Evolutionary conservation across 1,284 basidiomycete species (phyloP).

Genomic region (Marasmius sp.): DNA sequence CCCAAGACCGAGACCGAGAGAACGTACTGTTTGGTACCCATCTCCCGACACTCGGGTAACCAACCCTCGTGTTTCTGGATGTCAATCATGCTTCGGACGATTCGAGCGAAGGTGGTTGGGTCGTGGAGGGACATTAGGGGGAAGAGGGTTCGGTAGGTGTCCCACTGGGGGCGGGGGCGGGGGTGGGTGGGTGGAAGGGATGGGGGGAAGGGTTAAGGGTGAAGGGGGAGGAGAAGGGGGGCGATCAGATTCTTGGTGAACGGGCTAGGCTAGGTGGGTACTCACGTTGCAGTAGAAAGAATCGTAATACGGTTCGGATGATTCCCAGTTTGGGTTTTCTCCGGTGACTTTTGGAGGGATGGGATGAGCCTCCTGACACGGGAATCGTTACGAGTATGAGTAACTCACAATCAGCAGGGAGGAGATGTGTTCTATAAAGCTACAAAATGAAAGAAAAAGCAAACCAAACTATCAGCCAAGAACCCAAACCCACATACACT

Average conservation of each 20-base stretch:
- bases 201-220: too few species aligned
- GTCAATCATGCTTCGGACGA: conserved; percentile 63
- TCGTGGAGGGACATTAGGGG: conserved; percentile 62
- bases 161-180: conserved; percentile 49
- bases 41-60: conserved; percentile 63
- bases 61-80: conserved; percentile 69
- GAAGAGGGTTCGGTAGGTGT: conserved; percentile 60
- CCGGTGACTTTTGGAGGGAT: conserved; percentile 56
- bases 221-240: too few species aligned
- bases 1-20: background rate
- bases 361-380: background rate
- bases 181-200: too few species aligned
- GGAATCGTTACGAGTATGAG: background rate
- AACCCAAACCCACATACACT: too few species aligned
- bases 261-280: too few species aligned
- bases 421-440: conserved; percentile 66
- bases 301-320: conserved; percentile 50
- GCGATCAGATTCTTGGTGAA: too few species aligned
- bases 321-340: conserved; percentile 49
- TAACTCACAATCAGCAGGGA: conserved; percentile 60
- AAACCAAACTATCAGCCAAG: too few species aligned
- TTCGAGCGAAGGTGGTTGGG: conserved; percentile 52
- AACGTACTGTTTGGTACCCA: conserved; percentile 31
- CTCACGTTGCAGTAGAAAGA: conserved; percentile 68
- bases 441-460: conserved; percentile 21